A percentile compares a stretch with the other conserved stretches of the same genome.
Conservation (phyloP, 2,329 filamentous ascomycete genomes). For the Ceratocystis cubensis region DNA sequence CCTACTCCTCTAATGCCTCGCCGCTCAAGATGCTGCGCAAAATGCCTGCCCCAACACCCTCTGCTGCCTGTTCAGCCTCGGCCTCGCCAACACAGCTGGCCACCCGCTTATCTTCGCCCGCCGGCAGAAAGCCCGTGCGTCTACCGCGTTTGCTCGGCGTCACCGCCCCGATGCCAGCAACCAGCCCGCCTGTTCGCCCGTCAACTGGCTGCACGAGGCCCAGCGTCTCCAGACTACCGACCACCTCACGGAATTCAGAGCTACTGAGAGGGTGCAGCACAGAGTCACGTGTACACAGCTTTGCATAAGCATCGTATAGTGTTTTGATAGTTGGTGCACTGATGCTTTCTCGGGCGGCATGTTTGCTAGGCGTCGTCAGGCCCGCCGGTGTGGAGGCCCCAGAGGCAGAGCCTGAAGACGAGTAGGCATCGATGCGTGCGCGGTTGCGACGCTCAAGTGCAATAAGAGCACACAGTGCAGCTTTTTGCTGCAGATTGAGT, state of each 20-base stretch:
- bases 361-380: conserved; percentile 47
- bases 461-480: conserved; percentile 75
- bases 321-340: conserved; percentile 68
- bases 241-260: conserved; percentile 88
- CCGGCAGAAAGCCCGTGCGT: conserved; percentile 40
- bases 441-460: conserved; percentile 70
- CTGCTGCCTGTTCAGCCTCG: conserved; percentile 61
- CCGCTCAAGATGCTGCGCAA: conserved; percentile 50
- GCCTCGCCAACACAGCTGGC: conserved; percentile 68
- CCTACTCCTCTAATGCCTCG: conserved; percentile 41
- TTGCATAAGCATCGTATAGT: conserved; percentile 71
- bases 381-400: conserved; percentile 29
- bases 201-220: conserved; percentile 62
- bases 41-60: conserved; percentile 49
- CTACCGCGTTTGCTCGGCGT: conserved; percentile 61
- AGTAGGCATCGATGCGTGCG: conserved; percentile 23
- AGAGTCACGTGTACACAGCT: conserved; percentile 75
- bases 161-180: conserved; percentile 35
- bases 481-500: conserved; percentile 92
- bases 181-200: conserved; percentile 56
- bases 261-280: conserved; percentile 77
- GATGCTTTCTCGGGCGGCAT: conserved; percentile 27
- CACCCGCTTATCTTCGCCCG: conserved; percentile 61
- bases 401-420: neutral
- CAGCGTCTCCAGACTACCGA: conserved; percentile 77